These are phyloP conservation scores for Peltaster fructicola DNA, from an alignment of 2,329 filamentous ascomycete genomes.

Conservation along the genomic window DNA sequence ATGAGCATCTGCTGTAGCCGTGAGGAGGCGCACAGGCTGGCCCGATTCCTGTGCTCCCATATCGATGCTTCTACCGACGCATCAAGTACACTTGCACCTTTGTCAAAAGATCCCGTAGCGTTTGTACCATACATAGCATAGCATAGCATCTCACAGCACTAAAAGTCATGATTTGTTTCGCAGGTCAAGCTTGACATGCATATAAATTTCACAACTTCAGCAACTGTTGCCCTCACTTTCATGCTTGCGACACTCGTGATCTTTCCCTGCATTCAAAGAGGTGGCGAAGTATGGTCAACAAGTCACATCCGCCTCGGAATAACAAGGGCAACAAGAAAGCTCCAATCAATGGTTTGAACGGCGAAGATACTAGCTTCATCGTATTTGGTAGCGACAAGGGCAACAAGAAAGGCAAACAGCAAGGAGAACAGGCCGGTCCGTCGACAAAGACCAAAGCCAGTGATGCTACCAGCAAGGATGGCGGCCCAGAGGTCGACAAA, in stretches of 20 bases:
- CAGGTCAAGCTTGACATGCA: too few relatives aligned
- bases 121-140: too few relatives aligned
- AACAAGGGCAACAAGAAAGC: constrained; percentile 22
- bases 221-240: too few relatives aligned
- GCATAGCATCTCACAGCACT: too few relatives aligned
- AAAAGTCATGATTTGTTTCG: too few relatives aligned
- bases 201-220: too few relatives aligned
- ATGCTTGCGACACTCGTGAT: too few relatives aligned
- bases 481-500: constrained; percentile 27
- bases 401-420: constrained; percentile 25
- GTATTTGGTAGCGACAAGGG: constrained; percentile 28
- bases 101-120: too few relatives aligned
- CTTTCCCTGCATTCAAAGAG: not conserved
- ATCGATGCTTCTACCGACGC: too few relatives aligned
- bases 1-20: too few relatives aligned
- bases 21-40: constrained; percentile 27
- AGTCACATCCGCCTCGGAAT: constrained; percentile 29
- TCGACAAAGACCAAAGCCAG: constrained; percentile 14
- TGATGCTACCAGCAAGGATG: constrained; percentile 7
- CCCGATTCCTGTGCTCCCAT: too few relatives aligned
- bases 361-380: constrained; percentile 31
- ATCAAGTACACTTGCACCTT: too few relatives aligned
- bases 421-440: constrained; percentile 6
- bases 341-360: constrained; percentile 19
- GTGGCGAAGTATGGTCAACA: constrained; percentile 33